Percentiles rank a stretch among this genome's conserved stretches.
Evolutionary conservation across 2,329 filamentous ascomycete species (phyloP).

Genomic region (Anisogramma anomala): DNA sequence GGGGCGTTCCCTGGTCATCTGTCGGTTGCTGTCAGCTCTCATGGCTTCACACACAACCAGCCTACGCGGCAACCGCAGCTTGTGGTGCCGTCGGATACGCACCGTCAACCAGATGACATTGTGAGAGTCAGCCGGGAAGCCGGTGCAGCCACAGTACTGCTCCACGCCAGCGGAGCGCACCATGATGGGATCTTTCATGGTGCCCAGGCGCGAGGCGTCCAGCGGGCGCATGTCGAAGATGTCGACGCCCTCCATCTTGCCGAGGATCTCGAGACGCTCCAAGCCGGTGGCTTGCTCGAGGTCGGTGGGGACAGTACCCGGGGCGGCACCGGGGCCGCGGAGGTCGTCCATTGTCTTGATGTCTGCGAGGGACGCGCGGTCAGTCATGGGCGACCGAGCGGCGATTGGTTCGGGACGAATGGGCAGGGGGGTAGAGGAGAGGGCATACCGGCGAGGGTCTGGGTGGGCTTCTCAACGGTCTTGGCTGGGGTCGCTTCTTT

Average conservation of each 20-base stretch:
- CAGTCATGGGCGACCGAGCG: background rate
- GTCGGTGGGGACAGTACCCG: constrained; percentile 83
- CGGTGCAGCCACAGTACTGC: constrained; percentile 95
- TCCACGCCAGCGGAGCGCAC: constrained; percentile 90
- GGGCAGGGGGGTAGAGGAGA: background rate
- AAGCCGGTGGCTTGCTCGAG: constrained; percentile 93
- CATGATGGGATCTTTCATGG: constrained; percentile 76
- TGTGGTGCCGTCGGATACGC: constrained; percentile 27
- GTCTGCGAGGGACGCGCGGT: constrained; percentile 43
- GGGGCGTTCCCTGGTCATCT: constrained; percentile 82
- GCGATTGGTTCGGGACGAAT: background rate
- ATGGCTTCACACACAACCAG: background rate
- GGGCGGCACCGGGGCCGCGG: constrained; percentile 65
- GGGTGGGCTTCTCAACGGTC: constrained; percentile 6
- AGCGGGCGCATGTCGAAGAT: constrained; percentile 97
- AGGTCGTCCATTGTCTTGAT: constrained; percentile 76
- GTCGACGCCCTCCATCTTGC: constrained; percentile 98
- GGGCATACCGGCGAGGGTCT: constrained; percentile 10
- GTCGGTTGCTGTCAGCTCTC: constrained; percentile 2
- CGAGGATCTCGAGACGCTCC: constrained; percentile 95
- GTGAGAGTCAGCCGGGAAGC: constrained; percentile 86
- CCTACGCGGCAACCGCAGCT: too few species aligned
- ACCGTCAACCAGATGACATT: constrained; percentile 81
- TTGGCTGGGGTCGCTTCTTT: constrained; percentile 12
- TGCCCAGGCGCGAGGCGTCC: constrained; percentile 80